Conservation (phyloP, 345 rosid genomes). For the Dipteronia sinensis region DNA sequence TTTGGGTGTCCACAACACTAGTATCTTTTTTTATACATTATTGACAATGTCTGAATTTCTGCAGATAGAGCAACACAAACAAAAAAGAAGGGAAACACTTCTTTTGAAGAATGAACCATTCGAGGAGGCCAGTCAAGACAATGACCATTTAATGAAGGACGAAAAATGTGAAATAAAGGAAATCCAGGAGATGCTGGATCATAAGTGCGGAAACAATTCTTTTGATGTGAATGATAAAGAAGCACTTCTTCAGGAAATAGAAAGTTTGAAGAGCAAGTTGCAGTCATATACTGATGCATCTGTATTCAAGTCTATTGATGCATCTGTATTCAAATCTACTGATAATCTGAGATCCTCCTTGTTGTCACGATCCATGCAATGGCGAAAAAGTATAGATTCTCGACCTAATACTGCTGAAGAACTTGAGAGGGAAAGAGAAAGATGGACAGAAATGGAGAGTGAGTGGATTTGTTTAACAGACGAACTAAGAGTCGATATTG, state of each 20-base stretch:
- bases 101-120: constrained; percentile 21
- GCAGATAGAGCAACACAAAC: constrained; percentile 65
- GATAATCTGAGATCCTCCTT: constrained; percentile 73
- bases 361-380: constrained; percentile 66
- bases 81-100: constrained; percentile 27
- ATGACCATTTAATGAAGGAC: constrained; percentile 28
- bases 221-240: constrained; percentile 69
- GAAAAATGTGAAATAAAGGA: constrained; percentile 51
- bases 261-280: constrained; percentile 63
- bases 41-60: constrained; percentile 24
- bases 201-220: constrained; percentile 21
- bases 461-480: constrained; percentile 93
- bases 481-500: constrained; percentile 83
- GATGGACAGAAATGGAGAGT: constrained; percentile 97
- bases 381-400: constrained; percentile 49
- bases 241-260: constrained; percentile 77
- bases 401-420: constrained; percentile 48
- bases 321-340: constrained; percentile 53
- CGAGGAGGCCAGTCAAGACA: constrained; percentile 31
- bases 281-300: constrained; percentile 46
- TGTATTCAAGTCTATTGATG: constrained; percentile 47
- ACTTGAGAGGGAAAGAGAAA: constrained; percentile 71
- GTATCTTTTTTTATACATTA: not conserved
- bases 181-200: constrained; percentile 42
- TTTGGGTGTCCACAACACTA: not conserved